Base-by-base conservation (phyloP, 768 basidiomycete genomes). In the Kwoniella dejecticola region DNA sequence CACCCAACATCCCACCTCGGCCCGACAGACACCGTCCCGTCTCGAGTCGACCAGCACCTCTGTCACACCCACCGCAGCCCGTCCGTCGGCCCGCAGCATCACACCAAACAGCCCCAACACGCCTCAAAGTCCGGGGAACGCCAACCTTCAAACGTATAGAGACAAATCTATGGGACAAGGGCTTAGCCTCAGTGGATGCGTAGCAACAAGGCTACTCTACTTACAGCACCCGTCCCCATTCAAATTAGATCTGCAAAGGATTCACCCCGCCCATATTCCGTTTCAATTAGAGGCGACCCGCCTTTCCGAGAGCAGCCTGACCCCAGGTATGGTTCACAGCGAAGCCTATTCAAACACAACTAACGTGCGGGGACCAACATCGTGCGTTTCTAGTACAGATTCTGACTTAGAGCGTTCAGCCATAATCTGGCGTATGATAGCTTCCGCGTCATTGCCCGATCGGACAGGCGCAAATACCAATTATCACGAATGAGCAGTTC, bases 361-460 rank as follows among this genome's bases (percentile, higher is more conserved):
- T 85, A 79, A 84, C 80, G 84, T 83, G 81, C 83, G 27, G 47
- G 85, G 84, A 84, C 83, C 82, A 83, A 85, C 82, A 85, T 86
- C 85, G 82, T 86, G n/a, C 83, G 82, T 83, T 82, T 87, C 84
- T 83, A 85, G 86, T 85, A 86, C 82, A 83, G 85, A 86, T 87
- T 86, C 86, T 86, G 85, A 81, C 85, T 87, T 87, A 87, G 86
- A 87, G 86, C 85, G 83, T 87, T 87, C 86, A 87, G 86, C 84
- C 86, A 87, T 87, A 86, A 87, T 86, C 86, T 85, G 85, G 84
- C 86, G 84, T 85, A 86, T 86, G 86, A 84, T 87, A 87, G 86
- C 85, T 86, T 87, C n/a, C 84, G 84, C 84, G 80, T 83, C 86
- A 86, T 84, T 86, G 86, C 84, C 85, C 85, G 82, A 84, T 87